These are phyloP conservation scores for Aspergillus amoenus DNA, from an alignment of 2,329 filamentous ascomycete genomes.

Conservation along the genomic window DNA sequence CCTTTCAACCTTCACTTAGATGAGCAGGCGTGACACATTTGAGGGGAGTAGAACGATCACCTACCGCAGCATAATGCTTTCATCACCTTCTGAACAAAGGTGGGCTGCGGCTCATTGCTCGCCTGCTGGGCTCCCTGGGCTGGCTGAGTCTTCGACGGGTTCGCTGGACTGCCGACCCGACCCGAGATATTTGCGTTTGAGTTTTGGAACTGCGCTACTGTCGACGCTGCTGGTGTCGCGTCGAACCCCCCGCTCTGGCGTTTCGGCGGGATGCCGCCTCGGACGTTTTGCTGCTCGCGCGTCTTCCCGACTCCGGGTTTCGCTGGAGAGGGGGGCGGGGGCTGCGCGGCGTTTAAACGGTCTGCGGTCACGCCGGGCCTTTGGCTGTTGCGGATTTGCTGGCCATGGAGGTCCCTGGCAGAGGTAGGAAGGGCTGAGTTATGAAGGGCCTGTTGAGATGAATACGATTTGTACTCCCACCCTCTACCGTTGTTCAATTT, in stretches of 20 bases:
- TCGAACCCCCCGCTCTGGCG: conserved; percentile 68
- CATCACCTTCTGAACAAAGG: conserved; percentile 87
- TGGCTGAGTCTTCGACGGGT: conserved; percentile 60
- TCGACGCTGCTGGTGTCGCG: conserved; percentile 83
- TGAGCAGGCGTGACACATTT: conserved; percentile 17
- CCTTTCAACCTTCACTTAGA: conserved; percentile 36
- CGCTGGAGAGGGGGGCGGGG: conserved; percentile 81
- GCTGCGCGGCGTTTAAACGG: conserved; percentile 93
- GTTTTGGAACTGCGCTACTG: conserved; percentile 94
- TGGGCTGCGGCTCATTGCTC: conserved; percentile 68
- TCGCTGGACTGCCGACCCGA: conserved; percentile 57
- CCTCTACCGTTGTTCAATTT: conserved; percentile 92
- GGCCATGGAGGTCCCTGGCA: conserved; percentile 78
- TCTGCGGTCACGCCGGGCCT: conserved; percentile 69
- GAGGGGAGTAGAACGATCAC: conserved; percentile 26
- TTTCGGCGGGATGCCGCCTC: conserved; percentile 71
- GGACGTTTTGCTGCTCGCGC: conserved; percentile 71
- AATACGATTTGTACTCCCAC: conserved; percentile 77
- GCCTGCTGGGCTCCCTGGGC: conserved; percentile 54
- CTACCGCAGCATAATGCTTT: conserved; percentile 87
- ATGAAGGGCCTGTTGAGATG: conserved; percentile 72
- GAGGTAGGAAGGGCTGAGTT: conserved; percentile 77
- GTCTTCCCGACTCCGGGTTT: conserved; percentile 74
- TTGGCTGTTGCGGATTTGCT: conserved; percentile 58
- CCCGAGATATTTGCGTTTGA: conserved; percentile 80